Evolutionary conservation across 2,329 filamentous ascomycete genomes (phyloP).

Genomic region (Paecilomyces sp.): DNA sequence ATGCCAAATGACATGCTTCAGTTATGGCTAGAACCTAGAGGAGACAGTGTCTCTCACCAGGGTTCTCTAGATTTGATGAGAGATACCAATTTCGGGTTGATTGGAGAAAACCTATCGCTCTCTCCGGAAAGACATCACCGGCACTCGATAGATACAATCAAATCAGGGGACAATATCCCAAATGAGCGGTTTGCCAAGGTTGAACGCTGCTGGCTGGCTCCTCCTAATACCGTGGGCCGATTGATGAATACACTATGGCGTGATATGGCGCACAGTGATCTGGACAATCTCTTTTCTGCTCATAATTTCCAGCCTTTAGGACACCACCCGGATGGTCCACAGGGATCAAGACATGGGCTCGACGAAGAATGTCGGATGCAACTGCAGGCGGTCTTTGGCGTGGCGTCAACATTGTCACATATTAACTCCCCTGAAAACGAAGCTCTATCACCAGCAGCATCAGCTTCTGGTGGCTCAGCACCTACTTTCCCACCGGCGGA

Average conservation of each 20-base stretch:
- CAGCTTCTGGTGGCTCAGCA: conserved; percentile 16
- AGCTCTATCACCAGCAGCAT: conserved; percentile 11
- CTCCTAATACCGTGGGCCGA: conserved; percentile 28
- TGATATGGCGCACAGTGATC: conserved; percentile 26
- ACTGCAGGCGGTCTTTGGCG: conserved; percentile 31
- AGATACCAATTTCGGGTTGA: conserved; percentile 16
- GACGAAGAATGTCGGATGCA: conserved; percentile 35
- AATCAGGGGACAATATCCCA: conserved; percentile 23
- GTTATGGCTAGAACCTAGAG: conserved; percentile 29
- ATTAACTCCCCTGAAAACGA: conserved; percentile 12
- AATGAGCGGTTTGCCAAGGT: conserved; percentile 36
- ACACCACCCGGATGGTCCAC: conserved; percentile 14
- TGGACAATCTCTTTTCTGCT: conserved; percentile 34
- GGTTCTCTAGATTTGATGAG: conserved; percentile 21
- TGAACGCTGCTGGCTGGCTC: conserved; percentile 35
- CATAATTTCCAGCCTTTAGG: conserved; percentile 14
- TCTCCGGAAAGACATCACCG: conserved; percentile 16
- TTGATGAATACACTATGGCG: conserved; percentile 37
- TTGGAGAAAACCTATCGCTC: conserved; percentile 13
- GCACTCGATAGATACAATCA: conserved; percentile 14
- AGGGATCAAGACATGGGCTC: conserved; percentile 29
- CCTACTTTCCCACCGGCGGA: conserved; percentile 44
- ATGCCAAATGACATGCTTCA: conserved; percentile 26
- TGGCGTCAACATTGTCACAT: conserved; percentile 10
- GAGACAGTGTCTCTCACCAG: conserved; percentile 20